A percentile compares a stretch with the other conserved stretches of the same genome.
Evolutionary conservation across 2,329 filamentous ascomycete genomes (phyloP).

Genomic region (Didymella arachidicola): DNA sequence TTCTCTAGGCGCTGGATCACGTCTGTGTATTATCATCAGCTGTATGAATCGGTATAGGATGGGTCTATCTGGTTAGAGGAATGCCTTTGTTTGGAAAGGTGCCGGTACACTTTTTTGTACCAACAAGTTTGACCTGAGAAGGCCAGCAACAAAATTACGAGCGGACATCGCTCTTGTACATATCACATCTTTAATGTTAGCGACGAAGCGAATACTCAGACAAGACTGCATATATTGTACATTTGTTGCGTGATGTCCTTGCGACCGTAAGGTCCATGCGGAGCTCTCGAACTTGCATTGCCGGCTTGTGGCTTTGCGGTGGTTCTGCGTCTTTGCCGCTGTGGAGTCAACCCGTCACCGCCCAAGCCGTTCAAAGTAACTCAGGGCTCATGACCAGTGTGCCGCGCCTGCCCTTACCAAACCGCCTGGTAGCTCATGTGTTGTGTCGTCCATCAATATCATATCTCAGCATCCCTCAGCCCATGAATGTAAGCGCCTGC

Average conservation of each 20-base stretch:
- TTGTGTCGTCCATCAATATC: neutral
- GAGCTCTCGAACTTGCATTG: neutral
- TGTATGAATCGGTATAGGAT: conserved; percentile 35
- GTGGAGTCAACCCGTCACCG: neutral
- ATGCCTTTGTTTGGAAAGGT: conserved; percentile 27
- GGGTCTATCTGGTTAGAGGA: conserved; percentile 22
- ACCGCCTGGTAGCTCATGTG: conserved; percentile 5
- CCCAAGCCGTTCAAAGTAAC: neutral
- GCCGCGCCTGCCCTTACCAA: conserved; percentile 17
- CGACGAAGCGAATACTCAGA: conserved; percentile 16
- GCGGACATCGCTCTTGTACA: conserved; percentile 23
- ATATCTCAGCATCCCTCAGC: conserved; percentile 13
- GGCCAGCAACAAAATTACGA: conserved; percentile 27
- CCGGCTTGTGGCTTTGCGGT: neutral
- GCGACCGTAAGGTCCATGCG: no score
- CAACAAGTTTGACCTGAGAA: conserved; percentile 20
- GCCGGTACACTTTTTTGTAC: conserved; percentile 37
- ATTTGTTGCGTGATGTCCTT: neutral
- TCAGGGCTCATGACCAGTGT: neutral
- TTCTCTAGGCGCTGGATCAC: conserved; percentile 39
- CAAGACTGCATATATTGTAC: conserved; percentile 1
- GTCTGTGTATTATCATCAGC: conserved; percentile 42
- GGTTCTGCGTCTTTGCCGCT: neutral
- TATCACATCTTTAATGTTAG: conserved; percentile 41
- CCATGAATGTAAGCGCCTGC: conserved; percentile 43